These are phyloP conservation scores for Penicillium sp. DNA, from an alignment of 2,329 filamentous ascomycete genomes.

Conservation along the genomic window DNA sequence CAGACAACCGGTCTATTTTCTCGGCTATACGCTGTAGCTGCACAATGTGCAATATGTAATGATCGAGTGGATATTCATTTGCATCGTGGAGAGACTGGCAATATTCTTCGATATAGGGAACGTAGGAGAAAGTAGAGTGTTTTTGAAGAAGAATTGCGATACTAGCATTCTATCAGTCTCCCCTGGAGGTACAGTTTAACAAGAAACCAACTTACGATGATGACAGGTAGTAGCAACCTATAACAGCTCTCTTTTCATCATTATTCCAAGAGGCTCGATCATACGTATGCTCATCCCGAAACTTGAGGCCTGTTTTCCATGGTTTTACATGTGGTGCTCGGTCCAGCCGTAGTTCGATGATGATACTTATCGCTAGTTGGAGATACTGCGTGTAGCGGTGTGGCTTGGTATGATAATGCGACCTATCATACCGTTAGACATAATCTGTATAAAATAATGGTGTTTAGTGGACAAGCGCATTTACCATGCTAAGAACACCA, in stretches of 20 bases:
- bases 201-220: slow-evolving; percentile 35
- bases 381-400: slow-evolving; percentile 36
- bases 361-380: slow-evolving; percentile 38
- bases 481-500: background rate
- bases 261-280: slow-evolving; percentile 25
- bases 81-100: slow-evolving; percentile 34
- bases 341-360: slow-evolving; percentile 36
- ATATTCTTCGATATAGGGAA: slow-evolving; percentile 38
- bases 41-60: slow-evolving; percentile 37
- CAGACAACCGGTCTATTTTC: slow-evolving; percentile 32
- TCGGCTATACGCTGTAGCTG: slow-evolving; percentile 42
- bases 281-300: slow-evolving; percentile 6
- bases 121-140: slow-evolving; percentile 36
- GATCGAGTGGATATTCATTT: slow-evolving; percentile 35
- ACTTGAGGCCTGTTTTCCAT: slow-evolving; percentile 24
- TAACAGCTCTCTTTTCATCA: slow-evolving; percentile 47
- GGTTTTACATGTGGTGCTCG: slow-evolving; percentile 24
- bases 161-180: background rate
- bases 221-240: slow-evolving; percentile 46
- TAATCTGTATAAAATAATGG: background rate
- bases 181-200: background rate
- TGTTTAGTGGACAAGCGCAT: background rate
- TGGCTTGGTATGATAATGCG: slow-evolving; percentile 33
- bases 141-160: slow-evolving; percentile 40
- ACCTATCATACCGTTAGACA: slow-evolving; percentile 20